Base-by-base conservation (phyloP, 1,139 yeast genomes). In the Kodamaea ohmeri region DNA sequence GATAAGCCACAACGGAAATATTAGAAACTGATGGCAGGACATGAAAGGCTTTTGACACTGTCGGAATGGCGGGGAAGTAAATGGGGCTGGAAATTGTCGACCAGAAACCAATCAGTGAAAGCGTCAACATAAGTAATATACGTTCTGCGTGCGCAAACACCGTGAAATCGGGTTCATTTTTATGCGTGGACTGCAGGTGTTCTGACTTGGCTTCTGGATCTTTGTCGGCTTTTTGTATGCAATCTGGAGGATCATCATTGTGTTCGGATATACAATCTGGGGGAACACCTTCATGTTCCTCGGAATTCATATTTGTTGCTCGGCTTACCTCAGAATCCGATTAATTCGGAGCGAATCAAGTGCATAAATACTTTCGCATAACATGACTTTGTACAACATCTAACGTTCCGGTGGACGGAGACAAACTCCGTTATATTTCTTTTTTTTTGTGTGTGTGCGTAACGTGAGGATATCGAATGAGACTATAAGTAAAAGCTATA, bases 21-120 rank as follows among this genome's bases (percentile, higher is more conserved):
- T 67, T 62, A 40, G 61, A 56, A 4, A 55, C 40, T 2, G 63
- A 50, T 3, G 43, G 44, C 2, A 63, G 41, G 1, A 60, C 52
- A 14, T 56, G 33, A 40, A 67, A 67, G 16, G 59, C 45, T 12
- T 27, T 17, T 1, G 61, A 49, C n/a, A 67, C 50, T 3, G 64
- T 56, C 1, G 73, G 72, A 11, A 67, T 46, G 0, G 71, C 73
- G 1, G 73, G 73, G 40, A 67, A 67, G 48, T 62, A 67, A 11
- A 67, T 65, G 11, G 73, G 67, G 48, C 65, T 60, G 3, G 71
- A 62, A 1, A 61, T 50, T 2, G 71, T 53, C 40, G 70, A 63
- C 71, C 72, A 67, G 40, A 64, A 57, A 3, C 73, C 73, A 18
- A 61, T 54, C 26, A 57, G 27, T 5, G 69, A 53, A 19, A 67